phyloP scores from a whole-genome alignment of 345 rosid genomes.

The Conringia planisiliqua region DNA sequence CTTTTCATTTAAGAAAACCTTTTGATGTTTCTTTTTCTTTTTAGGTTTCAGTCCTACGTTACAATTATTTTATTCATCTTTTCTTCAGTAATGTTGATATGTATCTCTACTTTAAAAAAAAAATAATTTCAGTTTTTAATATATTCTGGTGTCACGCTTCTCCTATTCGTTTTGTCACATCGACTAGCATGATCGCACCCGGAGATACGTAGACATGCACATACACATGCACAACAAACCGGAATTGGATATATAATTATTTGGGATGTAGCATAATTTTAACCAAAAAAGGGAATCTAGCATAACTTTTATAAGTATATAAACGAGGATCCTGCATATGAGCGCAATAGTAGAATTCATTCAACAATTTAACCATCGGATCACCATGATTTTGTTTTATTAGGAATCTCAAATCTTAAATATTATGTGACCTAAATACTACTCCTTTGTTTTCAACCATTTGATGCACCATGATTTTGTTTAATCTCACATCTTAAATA shows the following conservation, averaged over 20 bases:
- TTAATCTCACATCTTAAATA: no score
- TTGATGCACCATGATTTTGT: no score
- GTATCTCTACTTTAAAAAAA: neutral
- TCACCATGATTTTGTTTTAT: no score
- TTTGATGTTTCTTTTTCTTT: neutral
- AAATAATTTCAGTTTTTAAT: neutral
- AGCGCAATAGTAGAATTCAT: neutral
- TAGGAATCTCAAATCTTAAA: no score
- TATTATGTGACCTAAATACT: no score
- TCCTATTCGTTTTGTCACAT: conserved; percentile 4
- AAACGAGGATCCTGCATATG: neutral
- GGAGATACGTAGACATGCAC: conserved; percentile 2
- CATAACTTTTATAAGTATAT: neutral
- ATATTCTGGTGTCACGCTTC: neutral
- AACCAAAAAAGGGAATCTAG: neutral
- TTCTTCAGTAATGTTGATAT: neutral
- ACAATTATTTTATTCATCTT: neutral
- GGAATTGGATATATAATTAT: neutral
- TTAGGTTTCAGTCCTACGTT: conserved; percentile 16
- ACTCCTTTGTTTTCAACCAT: no score
- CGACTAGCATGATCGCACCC: neutral
- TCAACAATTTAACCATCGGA: no score
- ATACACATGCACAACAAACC: conserved; percentile 5
- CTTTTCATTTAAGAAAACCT: neutral
- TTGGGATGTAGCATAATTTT: neutral